These are phyloP conservation scores for Dianthus caryophyllus DNA, from an alignment of 148 eudicot species.

Conservation along the genomic window DNA sequence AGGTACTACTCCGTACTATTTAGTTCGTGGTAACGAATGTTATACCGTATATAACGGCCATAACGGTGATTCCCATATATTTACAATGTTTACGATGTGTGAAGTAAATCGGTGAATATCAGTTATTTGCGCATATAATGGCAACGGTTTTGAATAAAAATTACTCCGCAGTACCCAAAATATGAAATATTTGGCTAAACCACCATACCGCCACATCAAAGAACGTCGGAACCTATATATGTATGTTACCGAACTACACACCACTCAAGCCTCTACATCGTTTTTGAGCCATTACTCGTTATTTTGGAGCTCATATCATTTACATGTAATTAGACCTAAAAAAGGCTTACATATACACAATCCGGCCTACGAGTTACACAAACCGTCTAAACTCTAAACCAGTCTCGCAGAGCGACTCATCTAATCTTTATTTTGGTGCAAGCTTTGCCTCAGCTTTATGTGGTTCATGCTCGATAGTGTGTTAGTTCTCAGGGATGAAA, in stretches of 20 bases:
- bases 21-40: no score
- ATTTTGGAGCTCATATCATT: slow-evolving; percentile 17
- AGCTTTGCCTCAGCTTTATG: not conserved
- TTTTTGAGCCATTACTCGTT: slow-evolving; percentile 14
- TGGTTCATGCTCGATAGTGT: slow-evolving; percentile 8
- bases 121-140: no score
- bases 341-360: slow-evolving; percentile 27
- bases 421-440: slow-evolving; percentile 6
- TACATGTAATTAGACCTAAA: slow-evolving; percentile 23
- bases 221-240: not conserved
- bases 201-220: not conserved
- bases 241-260: slow-evolving; percentile 15
- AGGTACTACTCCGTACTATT: no score
- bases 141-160: no score
- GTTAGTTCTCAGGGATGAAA: slow-evolving; percentile 30
- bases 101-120: no score
- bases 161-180: no score
- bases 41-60: no score
- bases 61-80: no score
- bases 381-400: slow-evolving; percentile 9
- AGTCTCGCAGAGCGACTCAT: slow-evolving; percentile 11
- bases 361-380: slow-evolving; percentile 8
- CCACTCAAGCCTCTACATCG: not conserved
- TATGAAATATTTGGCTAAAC: no score
- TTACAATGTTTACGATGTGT: no score